A percentile compares a stretch with the other conserved stretches of the same genome.
Conservation (phyloP, 2,329 filamentous ascomycete genomes). For the Endocalyx cinctus region DNA sequence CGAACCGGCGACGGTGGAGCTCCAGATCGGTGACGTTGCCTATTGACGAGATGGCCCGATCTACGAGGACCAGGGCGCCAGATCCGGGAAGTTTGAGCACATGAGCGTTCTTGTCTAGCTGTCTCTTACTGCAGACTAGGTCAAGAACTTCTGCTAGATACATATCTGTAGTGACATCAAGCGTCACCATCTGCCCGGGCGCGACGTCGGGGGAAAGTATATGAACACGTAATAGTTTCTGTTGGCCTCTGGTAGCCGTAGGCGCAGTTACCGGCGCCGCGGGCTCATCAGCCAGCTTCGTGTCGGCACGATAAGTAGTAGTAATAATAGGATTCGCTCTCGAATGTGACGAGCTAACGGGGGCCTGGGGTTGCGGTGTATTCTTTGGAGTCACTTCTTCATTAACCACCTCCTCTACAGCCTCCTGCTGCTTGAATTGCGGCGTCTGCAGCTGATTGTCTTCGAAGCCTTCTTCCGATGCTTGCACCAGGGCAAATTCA, state of each 20-base stretch:
- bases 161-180: constrained; percentile 76
- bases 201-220: constrained; percentile 65
- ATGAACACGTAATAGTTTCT: constrained; percentile 68
- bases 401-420: constrained; percentile 29
- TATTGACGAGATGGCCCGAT: constrained; percentile 74
- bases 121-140: constrained; percentile 69
- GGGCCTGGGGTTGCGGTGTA: constrained; percentile 40
- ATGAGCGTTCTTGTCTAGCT: constrained; percentile 73
- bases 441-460: constrained; percentile 68
- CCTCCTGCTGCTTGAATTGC: constrained; percentile 55
- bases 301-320: constrained; percentile 53
- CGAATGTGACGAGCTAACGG: constrained; percentile 29
- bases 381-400: constrained; percentile 42
- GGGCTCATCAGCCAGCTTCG: constrained; percentile 52
- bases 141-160: constrained; percentile 81
- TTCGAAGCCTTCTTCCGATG: constrained; percentile 61
- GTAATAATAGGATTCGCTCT: constrained; percentile 57
- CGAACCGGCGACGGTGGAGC: constrained; percentile 69
- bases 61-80: constrained; percentile 68
- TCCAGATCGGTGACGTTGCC: constrained; percentile 73
- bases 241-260: constrained; percentile 53
- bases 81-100: constrained; percentile 74
- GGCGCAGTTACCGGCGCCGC: constrained; percentile 39
- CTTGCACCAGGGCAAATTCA: constrained; percentile 75
- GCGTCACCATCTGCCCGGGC: constrained; percentile 67